These are phyloP conservation scores for Fistulifera pelliculosa DNA, from an alignment of 108 stramenopile genomes.

Conservation along the genomic window DNA sequence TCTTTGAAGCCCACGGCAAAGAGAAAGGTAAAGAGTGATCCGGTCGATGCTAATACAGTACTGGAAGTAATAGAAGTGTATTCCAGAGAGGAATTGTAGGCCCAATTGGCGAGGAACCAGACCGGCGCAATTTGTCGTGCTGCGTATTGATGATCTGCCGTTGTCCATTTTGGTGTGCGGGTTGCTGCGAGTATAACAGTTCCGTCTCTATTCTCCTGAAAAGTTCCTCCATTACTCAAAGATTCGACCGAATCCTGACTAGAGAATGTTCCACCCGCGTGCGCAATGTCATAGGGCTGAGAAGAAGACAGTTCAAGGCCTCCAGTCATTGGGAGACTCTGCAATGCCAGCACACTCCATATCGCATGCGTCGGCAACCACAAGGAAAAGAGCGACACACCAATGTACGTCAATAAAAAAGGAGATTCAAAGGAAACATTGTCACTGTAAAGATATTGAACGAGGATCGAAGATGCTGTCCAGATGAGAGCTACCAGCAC, in stretches of 20 bases:
- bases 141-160: conserved; percentile 29
- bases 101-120: conserved; percentile 89
- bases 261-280: not conserved
- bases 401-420: conserved; percentile 88
- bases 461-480: conserved; percentile 76
- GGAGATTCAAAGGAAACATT: conserved; percentile 76
- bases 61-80: conserved; percentile 84
- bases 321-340: not conserved
- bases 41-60: conserved; percentile 87
- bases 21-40: conserved; percentile 88
- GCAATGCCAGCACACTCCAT: no score
- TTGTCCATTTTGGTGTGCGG: conserved; percentile 34
- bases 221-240: not conserved
- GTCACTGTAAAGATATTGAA: conserved; percentile 70
- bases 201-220: not conserved
- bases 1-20: conserved; percentile 65
- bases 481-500: conserved; percentile 75
- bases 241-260: no score
- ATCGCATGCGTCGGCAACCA: conserved; percentile 48
- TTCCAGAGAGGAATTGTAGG: conserved; percentile 75
- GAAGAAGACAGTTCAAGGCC: not conserved
- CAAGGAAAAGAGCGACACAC: conserved; percentile 67
- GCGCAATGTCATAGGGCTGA: not conserved
- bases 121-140: conserved; percentile 63
- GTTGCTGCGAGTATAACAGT: not conserved